A percentile compares a stretch with the other conserved stretches of the same genome.
Conservation (phyloP, 495 filamentous ascomycete genomes). For the Daldinia caldariorum region DNA sequence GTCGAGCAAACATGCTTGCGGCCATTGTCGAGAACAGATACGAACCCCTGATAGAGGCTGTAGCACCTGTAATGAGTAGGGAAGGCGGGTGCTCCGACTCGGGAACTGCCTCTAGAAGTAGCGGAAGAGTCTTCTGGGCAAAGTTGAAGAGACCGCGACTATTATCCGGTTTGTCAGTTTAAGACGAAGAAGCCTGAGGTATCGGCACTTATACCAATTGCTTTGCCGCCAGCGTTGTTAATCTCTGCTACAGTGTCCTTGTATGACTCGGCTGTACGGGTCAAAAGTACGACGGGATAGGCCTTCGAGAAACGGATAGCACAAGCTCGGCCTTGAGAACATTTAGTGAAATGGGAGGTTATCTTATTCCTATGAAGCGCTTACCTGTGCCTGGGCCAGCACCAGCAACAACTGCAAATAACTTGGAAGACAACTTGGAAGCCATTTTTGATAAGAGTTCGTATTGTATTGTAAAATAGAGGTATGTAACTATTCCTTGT, state of each 20-base stretch:
- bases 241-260: constrained; percentile 77
- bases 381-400: constrained; percentile 74
- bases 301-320: constrained; percentile 73
- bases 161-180: constrained; percentile 41
- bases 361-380: constrained; percentile 1
- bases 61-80: constrained; percentile 89
- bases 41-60: constrained; percentile 79
- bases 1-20: constrained; percentile 79
- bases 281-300: constrained; percentile 81
- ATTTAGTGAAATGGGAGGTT: not conserved
- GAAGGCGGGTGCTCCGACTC: constrained; percentile 71
- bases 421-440: constrained; percentile 47
- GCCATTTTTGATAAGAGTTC: constrained; percentile 41
- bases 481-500: not conserved
- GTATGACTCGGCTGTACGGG: constrained; percentile 74
- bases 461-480: constrained; percentile 2
- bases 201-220: constrained; percentile 80
- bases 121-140: constrained; percentile 75
- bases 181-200: constrained; percentile 58
- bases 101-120: constrained; percentile 68
- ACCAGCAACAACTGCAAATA: constrained; percentile 74
- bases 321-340: constrained; percentile 55
- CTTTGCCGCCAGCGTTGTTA: constrained; percentile 72
- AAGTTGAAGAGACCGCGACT: constrained; percentile 83
- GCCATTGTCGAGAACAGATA: constrained; percentile 78